phyloP scores from a whole-genome alignment of 2,329 filamentous ascomycete genomes.

The Fusarium metavorans region DNA sequence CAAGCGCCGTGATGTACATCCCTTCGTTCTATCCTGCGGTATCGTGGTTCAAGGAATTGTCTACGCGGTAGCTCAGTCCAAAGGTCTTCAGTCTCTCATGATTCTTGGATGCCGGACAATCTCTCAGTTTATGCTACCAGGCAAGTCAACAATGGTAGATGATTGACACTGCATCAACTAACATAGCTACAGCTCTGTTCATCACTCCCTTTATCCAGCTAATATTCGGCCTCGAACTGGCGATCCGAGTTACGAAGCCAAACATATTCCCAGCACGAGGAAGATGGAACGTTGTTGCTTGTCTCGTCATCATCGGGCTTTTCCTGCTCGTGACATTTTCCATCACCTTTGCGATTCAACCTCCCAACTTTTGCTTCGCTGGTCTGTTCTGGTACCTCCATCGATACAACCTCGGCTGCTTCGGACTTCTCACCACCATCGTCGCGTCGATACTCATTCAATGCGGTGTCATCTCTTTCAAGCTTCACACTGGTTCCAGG shows the following conservation, averaged over 20 bases:
- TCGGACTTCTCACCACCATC: constrained; percentile 65
- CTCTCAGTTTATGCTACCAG: constrained; percentile 70
- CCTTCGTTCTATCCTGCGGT: constrained; percentile 67
- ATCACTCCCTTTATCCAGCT: constrained; percentile 75
- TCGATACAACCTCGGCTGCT: constrained; percentile 68
- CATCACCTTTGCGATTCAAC: constrained; percentile 66
- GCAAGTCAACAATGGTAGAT: constrained; percentile 51
- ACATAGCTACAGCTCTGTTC: constrained; percentile 64
- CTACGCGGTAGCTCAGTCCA: constrained; percentile 68
- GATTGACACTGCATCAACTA: constrained; percentile 33
- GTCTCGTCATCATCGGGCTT: constrained; percentile 63
- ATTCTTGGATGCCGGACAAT: constrained; percentile 64
- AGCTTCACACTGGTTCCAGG: constrained; percentile 64
- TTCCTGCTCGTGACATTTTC: constrained; percentile 68
- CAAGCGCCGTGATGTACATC: constrained; percentile 62
- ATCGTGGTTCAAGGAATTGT: constrained; percentile 69
- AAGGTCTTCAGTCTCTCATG: constrained; percentile 64
- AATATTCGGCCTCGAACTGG: constrained; percentile 73
- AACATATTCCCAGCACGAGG: constrained; percentile 69
- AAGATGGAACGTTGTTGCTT: constrained; percentile 71
- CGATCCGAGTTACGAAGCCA: constrained; percentile 65
- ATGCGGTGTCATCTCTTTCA: constrained; percentile 66
- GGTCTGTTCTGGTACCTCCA: constrained; percentile 76
- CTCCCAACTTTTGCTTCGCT: constrained; percentile 73
- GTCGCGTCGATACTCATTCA: constrained; percentile 63